Conservation (phyloP, 2,329 filamentous ascomycete genomes). For the Aspergillus terreus region DNA sequence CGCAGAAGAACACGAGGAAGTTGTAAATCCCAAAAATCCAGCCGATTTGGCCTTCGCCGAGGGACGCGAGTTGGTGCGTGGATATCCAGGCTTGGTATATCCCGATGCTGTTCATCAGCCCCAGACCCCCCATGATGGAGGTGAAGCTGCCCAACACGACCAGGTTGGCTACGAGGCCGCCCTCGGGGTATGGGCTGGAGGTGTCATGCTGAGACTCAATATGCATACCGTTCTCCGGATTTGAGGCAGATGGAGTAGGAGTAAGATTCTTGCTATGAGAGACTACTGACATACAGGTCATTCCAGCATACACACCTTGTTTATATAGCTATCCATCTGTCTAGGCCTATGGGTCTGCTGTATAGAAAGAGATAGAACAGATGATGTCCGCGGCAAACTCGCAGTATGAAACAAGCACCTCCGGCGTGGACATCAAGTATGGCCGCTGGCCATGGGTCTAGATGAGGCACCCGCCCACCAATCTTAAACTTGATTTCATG, state of each 20-base stretch:
- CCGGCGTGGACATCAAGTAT: background rate
- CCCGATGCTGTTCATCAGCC: constrained; percentile 36
- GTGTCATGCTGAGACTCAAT: background rate
- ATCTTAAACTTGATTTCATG: background rate
- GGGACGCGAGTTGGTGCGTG: constrained; percentile 11
- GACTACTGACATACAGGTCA: too few relatives aligned
- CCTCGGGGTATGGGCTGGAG: constrained; percentile 10
- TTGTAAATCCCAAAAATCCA: constrained; percentile 30
- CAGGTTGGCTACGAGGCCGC: constrained; percentile 35
- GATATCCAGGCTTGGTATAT: constrained; percentile 19
- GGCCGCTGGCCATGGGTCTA: background rate
- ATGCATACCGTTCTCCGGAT: background rate
- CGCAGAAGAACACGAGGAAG: constrained; percentile 26
- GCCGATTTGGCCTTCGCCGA: constrained; percentile 13
- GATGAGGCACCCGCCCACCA: background rate
- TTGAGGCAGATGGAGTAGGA: background rate
- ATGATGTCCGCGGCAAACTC: background rate
- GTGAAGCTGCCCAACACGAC: constrained; percentile 37
- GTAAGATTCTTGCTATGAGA: background rate
- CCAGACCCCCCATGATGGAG: constrained; percentile 30
- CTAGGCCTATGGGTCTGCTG: too few relatives aligned
- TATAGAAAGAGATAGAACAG: background rate
- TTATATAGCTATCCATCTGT: too few relatives aligned
- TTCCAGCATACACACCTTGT: too few relatives aligned
- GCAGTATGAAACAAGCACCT: background rate